phyloP scores from a whole-genome alignment of 1,139 yeast species.

The Scheffersomyces illinoinensis region DNA sequence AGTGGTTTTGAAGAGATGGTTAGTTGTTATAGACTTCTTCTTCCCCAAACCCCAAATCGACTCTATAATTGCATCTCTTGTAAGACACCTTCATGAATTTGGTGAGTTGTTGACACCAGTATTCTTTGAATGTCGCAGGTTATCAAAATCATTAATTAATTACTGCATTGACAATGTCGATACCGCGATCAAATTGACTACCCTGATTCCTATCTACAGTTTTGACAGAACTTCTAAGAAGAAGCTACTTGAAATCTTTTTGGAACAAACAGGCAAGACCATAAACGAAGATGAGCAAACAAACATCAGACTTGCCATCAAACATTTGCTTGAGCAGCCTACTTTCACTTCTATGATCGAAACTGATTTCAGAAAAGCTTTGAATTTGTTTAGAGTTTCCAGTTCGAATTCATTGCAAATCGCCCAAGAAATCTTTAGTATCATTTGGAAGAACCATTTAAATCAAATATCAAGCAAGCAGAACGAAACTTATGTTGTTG shows the following conservation, averaged over 20 bases:
- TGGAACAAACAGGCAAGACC: not conserved
- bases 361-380: constrained; percentile 29
- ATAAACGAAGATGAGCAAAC: constrained; percentile 24
- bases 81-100: not conserved
- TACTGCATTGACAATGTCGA: not conserved
- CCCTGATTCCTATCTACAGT: constrained; percentile 51
- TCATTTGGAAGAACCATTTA: constrained; percentile 32
- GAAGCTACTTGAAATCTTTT: constrained; percentile 21
- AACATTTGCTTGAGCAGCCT: constrained; percentile 45
- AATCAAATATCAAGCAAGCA: constrained; percentile 22
- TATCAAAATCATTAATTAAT: not conserved
- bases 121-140: not conserved
- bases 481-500: constrained; percentile 14
- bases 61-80: not conserved
- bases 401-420: constrained; percentile 12
- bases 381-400: constrained; percentile 19
- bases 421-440: constrained; percentile 20
- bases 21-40: constrained; percentile 43
- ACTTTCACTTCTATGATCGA: constrained; percentile 55
- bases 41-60: constrained; percentile 20
- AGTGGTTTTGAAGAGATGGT: constrained; percentile 54
- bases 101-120: not conserved
- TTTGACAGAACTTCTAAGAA: constrained; percentile 43
- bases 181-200: constrained; percentile 10
- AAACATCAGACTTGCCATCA: constrained; percentile 19